A percentile compares a stretch with the other conserved stretches of the same genome.
Conservation (phyloP, 495 filamentous ascomycete species). For the Cercophora newfieldiana region DNA sequence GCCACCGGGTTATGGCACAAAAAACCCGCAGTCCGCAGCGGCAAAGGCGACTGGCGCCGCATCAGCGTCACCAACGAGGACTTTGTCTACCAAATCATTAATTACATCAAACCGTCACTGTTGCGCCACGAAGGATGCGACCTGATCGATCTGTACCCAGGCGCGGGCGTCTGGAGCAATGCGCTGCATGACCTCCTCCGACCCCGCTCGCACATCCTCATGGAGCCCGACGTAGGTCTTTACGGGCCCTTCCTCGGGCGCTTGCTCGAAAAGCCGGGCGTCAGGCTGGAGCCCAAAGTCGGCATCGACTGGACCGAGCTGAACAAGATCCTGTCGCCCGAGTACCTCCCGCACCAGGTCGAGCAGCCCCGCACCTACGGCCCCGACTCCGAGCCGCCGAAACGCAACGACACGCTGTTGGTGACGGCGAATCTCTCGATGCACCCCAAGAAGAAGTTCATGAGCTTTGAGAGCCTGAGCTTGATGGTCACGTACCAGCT, state of each 20-base stretch:
- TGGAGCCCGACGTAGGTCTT: constrained; percentile 60
- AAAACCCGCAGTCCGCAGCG: not conserved
- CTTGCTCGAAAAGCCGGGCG: constrained; percentile 58
- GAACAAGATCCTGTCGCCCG: constrained; percentile 45
- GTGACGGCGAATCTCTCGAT: constrained; percentile 60
- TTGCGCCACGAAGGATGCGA: constrained; percentile 66
- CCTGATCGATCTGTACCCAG: constrained; percentile 83
- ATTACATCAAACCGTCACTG: constrained; percentile 50
- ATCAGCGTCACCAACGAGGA: constrained; percentile 58
- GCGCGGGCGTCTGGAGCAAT: constrained; percentile 68
- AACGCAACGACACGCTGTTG: constrained; percentile 65
- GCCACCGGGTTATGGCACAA: not conserved
- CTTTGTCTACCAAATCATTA: constrained; percentile 54
- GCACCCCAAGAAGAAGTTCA: constrained; percentile 39
- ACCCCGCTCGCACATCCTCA: constrained; percentile 76
- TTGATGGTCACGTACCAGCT: constrained; percentile 50
- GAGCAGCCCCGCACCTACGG: constrained; percentile 2
- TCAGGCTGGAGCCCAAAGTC: constrained; percentile 51
- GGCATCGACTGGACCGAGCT: constrained; percentile 53
- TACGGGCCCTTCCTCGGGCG: constrained; percentile 62
- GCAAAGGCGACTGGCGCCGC: constrained; percentile 23
- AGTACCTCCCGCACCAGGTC: constrained; percentile 53
- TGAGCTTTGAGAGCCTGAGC: constrained; percentile 40
- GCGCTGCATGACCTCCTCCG: constrained; percentile 71
- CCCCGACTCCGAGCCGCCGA: constrained; percentile 30